Conservation (phyloP, 148 eudicot species). For the Selenicereus undatus region DNA sequence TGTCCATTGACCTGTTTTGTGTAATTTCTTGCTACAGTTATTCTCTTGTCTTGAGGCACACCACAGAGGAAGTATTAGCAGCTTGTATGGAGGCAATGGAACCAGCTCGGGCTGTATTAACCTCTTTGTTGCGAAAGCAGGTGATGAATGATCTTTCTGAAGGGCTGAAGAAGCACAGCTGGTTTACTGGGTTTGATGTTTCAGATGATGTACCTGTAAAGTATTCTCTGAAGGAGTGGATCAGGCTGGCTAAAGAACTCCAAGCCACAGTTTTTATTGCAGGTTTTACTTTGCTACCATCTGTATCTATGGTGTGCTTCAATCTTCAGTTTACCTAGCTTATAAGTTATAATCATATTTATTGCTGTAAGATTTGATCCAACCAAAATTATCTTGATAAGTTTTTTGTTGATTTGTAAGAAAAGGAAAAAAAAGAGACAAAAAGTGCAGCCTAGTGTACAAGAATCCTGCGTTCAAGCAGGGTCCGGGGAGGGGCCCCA, state of each 20-base stretch:
- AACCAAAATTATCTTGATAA: no score
- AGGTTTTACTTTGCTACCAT: conserved; percentile 41
- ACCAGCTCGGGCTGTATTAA: conserved; percentile 61
- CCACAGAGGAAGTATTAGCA: conserved; percentile 82
- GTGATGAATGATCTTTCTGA: conserved; percentile 68
- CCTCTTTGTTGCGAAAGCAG: conserved; percentile 59
- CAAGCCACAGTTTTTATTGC: conserved; percentile 88
- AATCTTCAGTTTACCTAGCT: neutral
- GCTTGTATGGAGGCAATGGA: conserved; percentile 76
- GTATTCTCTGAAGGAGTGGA: conserved; percentile 60
- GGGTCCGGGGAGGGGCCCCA: no score
- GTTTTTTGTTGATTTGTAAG: no score
- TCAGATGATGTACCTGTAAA: conserved; percentile 62
- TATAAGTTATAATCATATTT: neutral
- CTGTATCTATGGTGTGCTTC: neutral
- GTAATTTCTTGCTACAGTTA: conserved; percentile 42
- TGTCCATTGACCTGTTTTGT: neutral
- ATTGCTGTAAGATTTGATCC: neutral
- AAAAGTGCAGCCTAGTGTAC: no score
- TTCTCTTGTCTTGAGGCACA: conserved; percentile 88
- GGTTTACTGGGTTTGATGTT: conserved; percentile 83
- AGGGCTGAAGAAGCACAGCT: conserved; percentile 52
- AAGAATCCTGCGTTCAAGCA: no score
- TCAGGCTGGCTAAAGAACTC: conserved; percentile 64
- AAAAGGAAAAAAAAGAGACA: no score